Evolutionary conservation across 2,329 filamentous ascomycete species (phyloP).

Genomic region (Ascochyta koolunga): DNA sequence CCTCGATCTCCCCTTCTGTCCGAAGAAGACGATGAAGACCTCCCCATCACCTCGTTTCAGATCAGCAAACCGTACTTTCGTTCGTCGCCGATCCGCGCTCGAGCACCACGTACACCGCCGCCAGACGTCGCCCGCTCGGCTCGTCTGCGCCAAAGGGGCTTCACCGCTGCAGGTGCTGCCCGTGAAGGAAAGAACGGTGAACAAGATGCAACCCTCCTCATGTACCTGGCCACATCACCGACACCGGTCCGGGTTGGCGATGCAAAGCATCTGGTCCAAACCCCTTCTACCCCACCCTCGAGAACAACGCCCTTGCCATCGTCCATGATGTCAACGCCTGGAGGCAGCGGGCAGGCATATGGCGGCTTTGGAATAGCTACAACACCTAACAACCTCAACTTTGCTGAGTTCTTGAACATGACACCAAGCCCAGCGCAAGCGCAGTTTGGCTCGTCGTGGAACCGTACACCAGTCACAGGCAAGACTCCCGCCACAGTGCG

Average conservation of each 20-base stretch:
- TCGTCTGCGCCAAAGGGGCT: slow-evolving; percentile 49
- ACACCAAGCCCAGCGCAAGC: slow-evolving; percentile 89
- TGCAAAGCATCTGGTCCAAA: slow-evolving; percentile 54
- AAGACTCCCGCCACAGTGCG: slow-evolving; percentile 75
- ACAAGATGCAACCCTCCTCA: slow-evolving; percentile 83
- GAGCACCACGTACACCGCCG: slow-evolving; percentile 51
- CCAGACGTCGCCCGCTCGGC: slow-evolving; percentile 49
- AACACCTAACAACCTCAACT: slow-evolving; percentile 86
- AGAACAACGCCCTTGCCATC: slow-evolving; percentile 70
- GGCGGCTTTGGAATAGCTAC: slow-evolving; percentile 71
- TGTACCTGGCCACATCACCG: slow-evolving; percentile 90
- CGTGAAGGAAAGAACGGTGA: slow-evolving; percentile 67
- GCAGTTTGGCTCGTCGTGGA: slow-evolving; percentile 66
- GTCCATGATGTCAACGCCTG: slow-evolving; percentile 88
- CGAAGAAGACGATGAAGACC: slow-evolving; percentile 83
- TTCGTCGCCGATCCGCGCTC: slow-evolving; percentile 80
- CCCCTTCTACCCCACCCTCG: slow-evolving; percentile 62
- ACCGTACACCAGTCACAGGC: slow-evolving; percentile 60
- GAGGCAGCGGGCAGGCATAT: slow-evolving; percentile 63
- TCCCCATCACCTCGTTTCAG: slow-evolving; percentile 77
- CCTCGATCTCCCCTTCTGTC: slow-evolving; percentile 64
- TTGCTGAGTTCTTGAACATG: slow-evolving; percentile 96
- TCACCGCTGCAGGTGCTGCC: slow-evolving; percentile 47
- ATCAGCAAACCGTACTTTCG: slow-evolving; percentile 62
- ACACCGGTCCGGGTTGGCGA: slow-evolving; percentile 72